Evolutionary conservation across 768 basidiomycete genomes (phyloP), one percentile per base, ranked within the genome.

Genomic region (Leucosporidium scottii): DNA sequence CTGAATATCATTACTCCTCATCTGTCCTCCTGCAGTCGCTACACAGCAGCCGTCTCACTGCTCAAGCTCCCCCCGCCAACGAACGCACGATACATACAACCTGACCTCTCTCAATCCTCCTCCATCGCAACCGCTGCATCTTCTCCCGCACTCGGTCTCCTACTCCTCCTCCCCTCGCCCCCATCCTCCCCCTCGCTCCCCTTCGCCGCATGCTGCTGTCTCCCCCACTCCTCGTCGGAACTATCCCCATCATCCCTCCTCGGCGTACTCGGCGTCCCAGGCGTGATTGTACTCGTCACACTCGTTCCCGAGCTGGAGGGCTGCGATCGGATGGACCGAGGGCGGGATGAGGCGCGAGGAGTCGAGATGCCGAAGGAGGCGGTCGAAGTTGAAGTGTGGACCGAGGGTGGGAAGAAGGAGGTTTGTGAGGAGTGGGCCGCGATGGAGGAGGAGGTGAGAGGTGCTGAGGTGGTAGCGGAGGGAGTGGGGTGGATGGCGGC

Each of bases 181-280:
- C 54, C 20, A 18, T 56, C 60, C 60, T 25, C 47, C n/a, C 47
- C 39, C 27, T 23, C 44, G 7, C 28, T n/a, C 8, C 8, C 39
- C 13, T 15, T 15, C 8, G 6, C 13, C 7, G 39, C 39, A 44
- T 44, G 39, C 13, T 9, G 8, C 39, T n/a, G n/a, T n/a, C n/a
- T 28, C 51, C 20, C 25, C 48, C 23, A 28, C 7, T n/a, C 49
- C 30, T 18, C 60, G 13, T 50, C 58, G 4, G 56, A 47, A 8
- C 25, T 54, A 8, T 48, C 44, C 55, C 55, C 62, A 10, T n/a
- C 27, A 31, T 64, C 62, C n/a, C 39, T 48, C 55, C 62, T 44
- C 30, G 15, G 36, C 27, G 55, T 67, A 13, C 58, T 59, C 50
- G 67, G 67, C 62, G 67, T 68, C 20, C 67, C 67, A 0, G 67